Percentiles rank a stretch among this genome's conserved stretches.
Evolutionary conservation across 1,284 basidiomycete genomes (phyloP).

Genomic region (Leccinum proliferum): DNA sequence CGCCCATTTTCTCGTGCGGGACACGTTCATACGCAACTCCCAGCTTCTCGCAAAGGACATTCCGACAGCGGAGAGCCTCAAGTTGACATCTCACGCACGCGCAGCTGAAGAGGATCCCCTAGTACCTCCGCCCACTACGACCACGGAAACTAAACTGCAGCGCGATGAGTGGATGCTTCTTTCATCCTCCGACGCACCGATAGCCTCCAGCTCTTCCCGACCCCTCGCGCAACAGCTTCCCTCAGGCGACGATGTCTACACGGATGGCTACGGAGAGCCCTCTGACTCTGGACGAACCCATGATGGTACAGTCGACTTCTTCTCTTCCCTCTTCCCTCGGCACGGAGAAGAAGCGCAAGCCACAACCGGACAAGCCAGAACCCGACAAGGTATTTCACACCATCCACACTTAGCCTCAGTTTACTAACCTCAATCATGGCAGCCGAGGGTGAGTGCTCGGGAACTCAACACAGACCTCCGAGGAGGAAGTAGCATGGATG

Average conservation of each 20-base stretch:
- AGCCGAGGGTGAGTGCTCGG: slow-evolving; percentile 60
- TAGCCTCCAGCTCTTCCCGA: slow-evolving; percentile 23
- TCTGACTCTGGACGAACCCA: slow-evolving; percentile 42
- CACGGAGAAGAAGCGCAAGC: slow-evolving; percentile 66
- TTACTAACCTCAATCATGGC: slow-evolving; percentile 2
- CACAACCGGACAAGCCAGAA: slow-evolving; percentile 58
- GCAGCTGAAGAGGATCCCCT: slow-evolving; percentile 37
- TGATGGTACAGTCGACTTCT: slow-evolving; percentile 72
- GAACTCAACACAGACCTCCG: slow-evolving; percentile 82
- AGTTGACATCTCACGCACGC: slow-evolving; percentile 55
- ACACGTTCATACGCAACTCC: slow-evolving; percentile 4
- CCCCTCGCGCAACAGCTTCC: slow-evolving; percentile 24
- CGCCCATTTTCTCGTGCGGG: background rate
- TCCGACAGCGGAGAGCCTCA: slow-evolving; percentile 73
- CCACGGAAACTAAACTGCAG: slow-evolving; percentile 47
- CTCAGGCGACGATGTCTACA: slow-evolving; percentile 46
- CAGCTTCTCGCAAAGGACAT: slow-evolving; percentile 68
- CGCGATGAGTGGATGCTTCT: slow-evolving; percentile 93
- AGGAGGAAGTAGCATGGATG: slow-evolving; percentile 48
- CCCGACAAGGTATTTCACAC: slow-evolving; percentile 56
- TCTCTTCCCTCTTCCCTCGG: slow-evolving; percentile 67
- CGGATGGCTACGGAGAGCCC: slow-evolving; percentile 68
- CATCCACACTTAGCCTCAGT: background rate
- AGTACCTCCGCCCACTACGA: slow-evolving; percentile 38
- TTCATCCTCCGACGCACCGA: slow-evolving; percentile 30